Evolutionary conservation across 805 yeast species (phyloP), one percentile per base, ranked within the genome.

Genomic region (Candida piceae): DNA sequence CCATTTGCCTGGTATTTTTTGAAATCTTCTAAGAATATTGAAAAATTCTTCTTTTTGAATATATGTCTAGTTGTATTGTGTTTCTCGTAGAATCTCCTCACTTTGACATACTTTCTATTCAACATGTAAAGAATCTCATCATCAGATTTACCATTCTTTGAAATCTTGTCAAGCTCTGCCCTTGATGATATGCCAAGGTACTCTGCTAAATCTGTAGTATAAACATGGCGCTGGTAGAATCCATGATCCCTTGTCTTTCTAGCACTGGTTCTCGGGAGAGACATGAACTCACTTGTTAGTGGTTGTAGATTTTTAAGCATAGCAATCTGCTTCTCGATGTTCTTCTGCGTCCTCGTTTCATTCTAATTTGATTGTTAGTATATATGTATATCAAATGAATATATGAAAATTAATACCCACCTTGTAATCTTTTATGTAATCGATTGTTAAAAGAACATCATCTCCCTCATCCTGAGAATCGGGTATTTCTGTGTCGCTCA

Each of bases 141-240:
- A 29, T 57, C 64, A 0, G 60, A 31, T 4, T 34, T 24, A 0
- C 55, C 58, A 1, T 18, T 32, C 13, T 39, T 41, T 2, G 56
- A 45, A 1, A 49, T 31, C 13, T 26, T n/a, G 22, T 60, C 58
- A 17, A 63, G 38, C 8, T 57, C 49, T 1, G 41, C 18, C 23
- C 45, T 46, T 1, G 57, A 26, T 4, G 62, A 50, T 8, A 63
- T 38, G 16, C 46, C 47, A 16, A 63, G 40, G 34, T 55, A 60
- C 17, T 52, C 59, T 0, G 65, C 60, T 2, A 63, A 48, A 40
- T 59, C 60, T 1, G 57, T 56, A 0, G 64, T 60, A 36, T 54
- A 62, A 8, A 58, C 58, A 40, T 63, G 65, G 8, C 62, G 42
- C 33, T 61, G 63, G 17, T 49, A 38, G 32, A 61, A 63, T 5